Base-by-base conservation (phyloP, 306 rosid species). In the Oxytropis ochrocephala region DNA sequence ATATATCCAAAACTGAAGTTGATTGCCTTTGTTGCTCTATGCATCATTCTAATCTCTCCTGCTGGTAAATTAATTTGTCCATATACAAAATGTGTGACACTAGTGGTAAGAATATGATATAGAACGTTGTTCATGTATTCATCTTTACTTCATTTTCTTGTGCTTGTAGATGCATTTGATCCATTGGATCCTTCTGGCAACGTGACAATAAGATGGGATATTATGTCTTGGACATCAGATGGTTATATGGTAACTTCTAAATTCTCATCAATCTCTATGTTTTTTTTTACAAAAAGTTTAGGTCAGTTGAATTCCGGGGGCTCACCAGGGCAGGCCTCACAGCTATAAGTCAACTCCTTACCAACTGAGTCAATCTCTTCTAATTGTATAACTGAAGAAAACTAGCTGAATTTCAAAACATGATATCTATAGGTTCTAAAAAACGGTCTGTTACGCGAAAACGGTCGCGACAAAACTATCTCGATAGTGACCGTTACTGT, bases 141-240 rank as follows among this genome's bases (percentile, higher is more conserved):
- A 27, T 70, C 57, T 8, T 64, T 9, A 67, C 32, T 62, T 76
- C 2, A 49, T 32, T 5, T 19, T 57, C 30, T 69, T 78, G 68
- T 70, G 13, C 17, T 63, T 58, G 46, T 50, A 85, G 94, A 39
- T 61, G 89, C 88, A 32, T 88, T 83, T 77, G 94, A 88, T 75
- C 85, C 94, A 12, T 59, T 78, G 82, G 91, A 86, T 84, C 91
- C 91, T 21, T 74, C 79, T 7, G 91, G 91, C 59, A 86, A 84
- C 27, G 85, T 86, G 61, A 86, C 91, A 27, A 76, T 86, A 64
- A 86, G 87, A 84, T 86, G 91, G 91, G 91, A 86, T 84, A 74
- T 84, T 36, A 81, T 79, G 84, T 81, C 86, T 5, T 86, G 91
- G 91, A 86, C 91, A 42, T 51, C 86, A 56, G 88, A 86, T 76